Conservation (phyloP, 2,329 filamentous ascomycete genomes). For the Sclerotinia trifoliorum region DNA sequence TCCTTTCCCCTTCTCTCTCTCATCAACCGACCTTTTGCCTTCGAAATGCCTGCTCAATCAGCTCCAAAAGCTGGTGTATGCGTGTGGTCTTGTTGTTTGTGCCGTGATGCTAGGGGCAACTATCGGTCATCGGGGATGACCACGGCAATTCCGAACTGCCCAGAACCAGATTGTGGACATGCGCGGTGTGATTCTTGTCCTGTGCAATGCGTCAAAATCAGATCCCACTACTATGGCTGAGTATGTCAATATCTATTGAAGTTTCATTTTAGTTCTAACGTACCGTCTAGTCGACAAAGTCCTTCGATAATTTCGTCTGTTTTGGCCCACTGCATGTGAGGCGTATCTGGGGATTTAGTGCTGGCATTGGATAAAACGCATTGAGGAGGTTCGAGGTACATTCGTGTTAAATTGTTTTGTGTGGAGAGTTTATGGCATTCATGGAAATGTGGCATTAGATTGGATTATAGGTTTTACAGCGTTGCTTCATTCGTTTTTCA, state of each 20-base stretch:
- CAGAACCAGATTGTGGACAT: neutral
- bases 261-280: neutral
- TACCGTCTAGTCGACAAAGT: neutral
- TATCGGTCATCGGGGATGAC: slow-evolving; percentile 18
- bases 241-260: neutral
- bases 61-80: neutral
- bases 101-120: neutral
- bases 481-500: neutral
- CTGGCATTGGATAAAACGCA: neutral
- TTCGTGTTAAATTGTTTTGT: neutral
- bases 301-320: neutral
- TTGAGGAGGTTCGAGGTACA: neutral
- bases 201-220: neutral
- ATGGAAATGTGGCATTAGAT: neutral
- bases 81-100: slow-evolving; percentile 16
- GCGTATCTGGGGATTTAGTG: neutral
- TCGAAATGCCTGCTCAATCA: slow-evolving; percentile 12
- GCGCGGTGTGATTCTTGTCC: neutral
- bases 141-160: neutral
- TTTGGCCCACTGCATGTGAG: neutral
- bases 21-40: neutral
- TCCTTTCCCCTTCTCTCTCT: neutral
- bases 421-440: neutral
- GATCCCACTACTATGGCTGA: neutral
- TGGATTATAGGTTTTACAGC: neutral